Conservation (phyloP, 176 grass and related monocot genomes). For the Leersia perrieri region DNA sequence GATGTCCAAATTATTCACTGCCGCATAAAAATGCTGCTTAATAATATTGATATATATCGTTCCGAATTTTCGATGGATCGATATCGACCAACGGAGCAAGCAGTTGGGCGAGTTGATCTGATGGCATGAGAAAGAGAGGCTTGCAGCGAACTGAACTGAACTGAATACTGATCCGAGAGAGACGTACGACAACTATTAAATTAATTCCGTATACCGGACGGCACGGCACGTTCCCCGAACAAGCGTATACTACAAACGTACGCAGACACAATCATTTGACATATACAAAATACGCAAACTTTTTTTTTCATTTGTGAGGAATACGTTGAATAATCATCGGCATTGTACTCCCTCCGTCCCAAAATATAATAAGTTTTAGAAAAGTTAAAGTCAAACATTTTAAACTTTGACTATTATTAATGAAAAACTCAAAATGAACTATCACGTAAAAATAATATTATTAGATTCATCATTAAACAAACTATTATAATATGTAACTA, state of each 20-base stretch:
- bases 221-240: slow-evolving; percentile 9
- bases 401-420: no score
- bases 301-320: no score
- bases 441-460: no score
- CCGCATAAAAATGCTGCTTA: not conserved
- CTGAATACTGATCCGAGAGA: not conserved
- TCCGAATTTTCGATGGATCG: not conserved
- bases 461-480: no score
- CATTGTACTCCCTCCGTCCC: no score
- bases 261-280: not conserved
- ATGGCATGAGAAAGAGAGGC: not conserved
- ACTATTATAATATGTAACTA: no score
- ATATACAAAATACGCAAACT: no score
- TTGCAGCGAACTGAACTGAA: not conserved
- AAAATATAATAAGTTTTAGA: no score
- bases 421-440: no score
- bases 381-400: no score
- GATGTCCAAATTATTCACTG: not conserved
- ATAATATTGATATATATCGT: not conserved
- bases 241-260: not conserved
- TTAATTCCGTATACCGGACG: slow-evolving; percentile 12
- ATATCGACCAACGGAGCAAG: not conserved
- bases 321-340: no score
- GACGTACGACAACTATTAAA: not conserved
- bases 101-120: not conserved